Evolutionary conservation across 2,329 filamentous ascomycete species (phyloP), one percentile per base, ranked within the genome.

Genomic region (Aspergillus alliaceus): DNA sequence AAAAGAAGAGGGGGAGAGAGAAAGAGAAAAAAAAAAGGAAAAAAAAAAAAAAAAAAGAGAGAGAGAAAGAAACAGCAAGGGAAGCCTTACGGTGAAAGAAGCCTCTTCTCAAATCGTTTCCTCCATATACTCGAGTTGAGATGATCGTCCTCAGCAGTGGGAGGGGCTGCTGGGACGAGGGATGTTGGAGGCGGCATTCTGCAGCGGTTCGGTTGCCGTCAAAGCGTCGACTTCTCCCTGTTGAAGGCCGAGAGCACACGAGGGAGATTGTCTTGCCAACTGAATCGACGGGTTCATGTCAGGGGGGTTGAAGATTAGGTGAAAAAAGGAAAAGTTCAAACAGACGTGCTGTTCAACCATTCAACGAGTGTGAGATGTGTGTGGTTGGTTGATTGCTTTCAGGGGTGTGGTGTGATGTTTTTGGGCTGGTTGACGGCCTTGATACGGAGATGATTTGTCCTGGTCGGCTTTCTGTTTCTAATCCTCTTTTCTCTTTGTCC

Each of bases 41-140:
- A 32, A 32, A 15, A 20, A 25, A 35, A 29, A 24, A 24, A 49
- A 27, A 14, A 5, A 35, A 51, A 18, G 12, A 15, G 40, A 12
- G 48, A 20, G 24, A 22, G n/a, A n/a, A n/a, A n/a, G n/a, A n/a
- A n/a, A n/a, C n/a, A n/a, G n/a, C n/a, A n/a, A n/a, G 24, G 24
- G 39, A 51, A n/a, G 15, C 61, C 69, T 56, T 67, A 72, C 70
- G 64, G 53, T 5, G 69, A 67, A 40, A 68, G 63, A 51, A 63
- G 61, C 54, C 69, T 69, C 52, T 66, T 66, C 44, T 72, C 69
- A 54, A 66, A 72, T 48, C 68, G 66, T 52, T 60, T 64, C 51
- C 64, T 65, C 68, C 69, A 70, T 46, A 62, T 55, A 50, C 54
- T 54, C 34, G 53, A 53, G 20, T 57, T 48, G 37, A 58, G 49